Base-by-base conservation (phyloP, 768 basidiomycete species). In the Boletus rubescentipes region DNA sequence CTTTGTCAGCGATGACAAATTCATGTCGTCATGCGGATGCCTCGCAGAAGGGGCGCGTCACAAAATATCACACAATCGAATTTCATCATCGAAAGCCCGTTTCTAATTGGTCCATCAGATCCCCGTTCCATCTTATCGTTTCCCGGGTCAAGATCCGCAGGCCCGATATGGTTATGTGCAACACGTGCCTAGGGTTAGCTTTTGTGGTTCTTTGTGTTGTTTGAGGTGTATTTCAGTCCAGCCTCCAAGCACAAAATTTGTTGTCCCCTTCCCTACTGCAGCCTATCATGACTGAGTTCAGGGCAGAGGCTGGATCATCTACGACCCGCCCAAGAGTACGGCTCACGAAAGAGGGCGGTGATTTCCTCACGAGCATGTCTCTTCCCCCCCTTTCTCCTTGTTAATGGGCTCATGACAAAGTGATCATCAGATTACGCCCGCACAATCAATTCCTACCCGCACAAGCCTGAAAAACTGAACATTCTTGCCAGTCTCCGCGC, bases 1-100 rank as follows among this genome's bases (percentile, higher is more conserved):
- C 70, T 52, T 49, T 72, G 49, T 70, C 61, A 64, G 53, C 55
- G 42, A 23, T 36, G 3, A 39, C 46, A 31, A 48, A 57, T 57
- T 49, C 29, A 9, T 4, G 44, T 14, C 16, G 45, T 18, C 60
- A 56, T 51, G 62, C 49, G 53, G 54, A 54, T 63, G 30, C 63
- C 51, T 29, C 7, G 51, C 31, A 51, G 51, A 58, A 51, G 23
- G 18, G 12, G 47, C 29, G 23, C 21, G 46, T 9, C 12, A 29
- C 9, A 11, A 16, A n/a, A 18, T 43, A 35, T 9, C 12, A 29
- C 9, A 11, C 29, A n/a, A 18, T 43, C 42, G 42, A 31, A 31
- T 48, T 26, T 37, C 20, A 41, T 20, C 9, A 37, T 32, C 29
- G 41, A 29, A 8, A 12, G 32, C 14, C 15, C 12, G 31, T n/a